phyloP scores from a whole-genome alignment of 805 yeast species.

The Pichia cephalocereana region DNA sequence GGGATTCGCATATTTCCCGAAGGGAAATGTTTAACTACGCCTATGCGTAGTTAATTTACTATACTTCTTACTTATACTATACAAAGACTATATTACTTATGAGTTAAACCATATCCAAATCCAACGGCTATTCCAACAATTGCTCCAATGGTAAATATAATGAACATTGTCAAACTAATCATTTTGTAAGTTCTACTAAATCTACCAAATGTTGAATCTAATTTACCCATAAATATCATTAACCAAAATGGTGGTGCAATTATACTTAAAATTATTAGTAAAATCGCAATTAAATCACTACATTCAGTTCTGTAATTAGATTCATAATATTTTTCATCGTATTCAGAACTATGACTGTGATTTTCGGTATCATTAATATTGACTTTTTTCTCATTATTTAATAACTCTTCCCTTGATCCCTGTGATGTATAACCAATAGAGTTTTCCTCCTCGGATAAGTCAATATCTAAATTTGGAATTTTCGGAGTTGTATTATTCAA shows the following conservation, averaged over 20 bases:
- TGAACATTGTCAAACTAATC: constrained; percentile 15
- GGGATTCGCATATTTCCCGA: too few species aligned
- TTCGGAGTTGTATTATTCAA: neutral
- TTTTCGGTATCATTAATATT: too few species aligned
- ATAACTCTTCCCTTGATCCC: neutral
- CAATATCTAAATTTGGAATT: neutral
- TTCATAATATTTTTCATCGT: neutral
- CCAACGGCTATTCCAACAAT: constrained; percentile 21
- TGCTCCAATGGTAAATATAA: constrained; percentile 11
- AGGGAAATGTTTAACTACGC: too few species aligned
- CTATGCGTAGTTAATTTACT: too few species aligned
- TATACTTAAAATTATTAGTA: constrained; percentile 15
- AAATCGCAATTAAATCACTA: constrained; percentile 1
- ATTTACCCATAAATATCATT: constrained; percentile 19
- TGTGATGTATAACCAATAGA: neutral
- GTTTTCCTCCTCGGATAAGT: neutral
- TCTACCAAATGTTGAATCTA: constrained; percentile 20
- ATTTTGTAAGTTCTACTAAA: constrained; percentile 17
- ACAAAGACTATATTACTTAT: neutral
- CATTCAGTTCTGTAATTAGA: neutral
- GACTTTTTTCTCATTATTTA: neutral
- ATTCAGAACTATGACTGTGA: too few species aligned
- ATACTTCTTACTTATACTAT: too few species aligned
- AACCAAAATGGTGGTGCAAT: constrained; percentile 25
- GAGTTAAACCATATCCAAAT: constrained; percentile 18